These are phyloP conservation scores for Prunus yedoensis DNA, from an alignment of 331 rosid genomes.

Conservation along the genomic window DNA sequence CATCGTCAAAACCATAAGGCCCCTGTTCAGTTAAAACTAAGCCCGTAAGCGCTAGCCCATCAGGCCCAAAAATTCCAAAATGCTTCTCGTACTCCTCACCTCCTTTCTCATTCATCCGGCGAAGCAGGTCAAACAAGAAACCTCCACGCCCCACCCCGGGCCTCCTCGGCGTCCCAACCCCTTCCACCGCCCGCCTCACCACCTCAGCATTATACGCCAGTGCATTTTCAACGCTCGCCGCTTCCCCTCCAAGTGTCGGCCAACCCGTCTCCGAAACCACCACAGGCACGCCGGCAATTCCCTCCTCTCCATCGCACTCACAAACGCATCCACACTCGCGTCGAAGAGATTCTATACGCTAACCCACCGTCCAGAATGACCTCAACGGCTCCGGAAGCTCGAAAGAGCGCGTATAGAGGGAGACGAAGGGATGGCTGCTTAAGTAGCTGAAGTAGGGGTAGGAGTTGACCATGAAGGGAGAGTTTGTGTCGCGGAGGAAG, in stretches of 20 bases:
- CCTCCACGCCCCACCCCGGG: slow-evolving; percentile 20
- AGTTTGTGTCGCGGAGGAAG: slow-evolving; percentile 19
- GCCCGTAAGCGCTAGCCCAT: slow-evolving; percentile 28
- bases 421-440: slow-evolving; percentile 8
- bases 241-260: slow-evolving; percentile 28
- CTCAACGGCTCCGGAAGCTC: background rate
- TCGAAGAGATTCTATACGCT: slow-evolving; percentile 24
- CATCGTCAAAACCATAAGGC: too few species aligned
- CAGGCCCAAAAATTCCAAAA: slow-evolving; percentile 30
- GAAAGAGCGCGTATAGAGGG: slow-evolving; percentile 24
- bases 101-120: slow-evolving; percentile 25
- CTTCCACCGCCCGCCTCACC: slow-evolving; percentile 19
- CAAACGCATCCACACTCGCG: slow-evolving; percentile 32
- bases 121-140: slow-evolving; percentile 31
- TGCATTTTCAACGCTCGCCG: slow-evolving; percentile 24
- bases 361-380: slow-evolving; percentile 5
- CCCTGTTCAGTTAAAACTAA: background rate
- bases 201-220: slow-evolving; percentile 21
- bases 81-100: slow-evolving; percentile 33
- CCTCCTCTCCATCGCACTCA: slow-evolving; percentile 37
- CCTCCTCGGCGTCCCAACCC: slow-evolving; percentile 30
- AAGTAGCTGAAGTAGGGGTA: slow-evolving; percentile 27
- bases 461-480: slow-evolving; percentile 37
- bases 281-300: slow-evolving; percentile 18
- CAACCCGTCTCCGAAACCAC: slow-evolving; percentile 36